Base-by-base conservation (phyloP, 2,329 filamentous ascomycete genomes). In the Fusarium piperis region DNA sequence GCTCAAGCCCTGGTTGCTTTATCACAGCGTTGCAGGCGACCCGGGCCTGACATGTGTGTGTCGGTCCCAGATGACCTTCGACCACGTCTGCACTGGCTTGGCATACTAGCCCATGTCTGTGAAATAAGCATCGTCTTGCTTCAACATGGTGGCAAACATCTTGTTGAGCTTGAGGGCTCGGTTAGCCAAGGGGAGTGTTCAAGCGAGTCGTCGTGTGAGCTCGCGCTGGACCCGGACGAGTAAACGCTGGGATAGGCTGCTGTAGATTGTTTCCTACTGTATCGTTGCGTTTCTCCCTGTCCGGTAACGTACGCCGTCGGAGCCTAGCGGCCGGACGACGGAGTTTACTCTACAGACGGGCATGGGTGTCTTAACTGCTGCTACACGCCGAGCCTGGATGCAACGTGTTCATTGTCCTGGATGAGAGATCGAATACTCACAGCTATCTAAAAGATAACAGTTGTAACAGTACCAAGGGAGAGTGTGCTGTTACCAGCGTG, bases 101-200 rank as follows among this genome's bases (percentile, higher is more conserved):
- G 32, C 16, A 28, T 60, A 30, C 32, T 35, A 20, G 30, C 39
- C 7, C 39, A 26, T 15, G 18, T 59, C 23, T 35, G 38, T 51
- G 33, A 36, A 44, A 18, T 35, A 26, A 51, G n/a, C 30, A 23
- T 28, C 51, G 53, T 66, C 38, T 33, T 51, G 20, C 30, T 39
- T 57, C 9, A 33, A 46, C 23, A 9, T 9, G 28, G 69, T 72
- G 69, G 69, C 69, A 63, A 72, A 70, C 35, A 26, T 39, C 32
- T n/a, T 36, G 51, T 48, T 20, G 62, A 33, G 16, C 20, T 59
- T 18, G 28, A 38, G 18, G 44, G 20, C 39, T 46, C 15, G 56
- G 28, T 51, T 39, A 46, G 28, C 26, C 26, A 36, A 52, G 44
- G 16, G 32, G 44, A 20, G 55, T 59, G 6, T 51, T 28, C 33